Base-by-base conservation (phyloP, 2,329 filamentous ascomycete species). In the Dactylellina drechsleri region DNA sequence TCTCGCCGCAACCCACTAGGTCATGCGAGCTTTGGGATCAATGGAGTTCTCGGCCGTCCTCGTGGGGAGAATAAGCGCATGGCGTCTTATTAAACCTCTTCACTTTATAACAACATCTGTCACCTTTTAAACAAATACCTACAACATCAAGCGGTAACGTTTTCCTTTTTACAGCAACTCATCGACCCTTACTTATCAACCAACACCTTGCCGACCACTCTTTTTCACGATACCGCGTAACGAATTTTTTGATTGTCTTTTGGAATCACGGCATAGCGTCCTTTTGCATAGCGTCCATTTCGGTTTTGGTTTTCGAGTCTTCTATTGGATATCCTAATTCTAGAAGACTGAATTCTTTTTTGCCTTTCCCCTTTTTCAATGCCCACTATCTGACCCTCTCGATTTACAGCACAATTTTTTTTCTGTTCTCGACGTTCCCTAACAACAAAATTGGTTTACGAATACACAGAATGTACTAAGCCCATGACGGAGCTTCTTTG, bases 261-360 rank as follows among this genome's bases (percentile, higher is more conserved):
- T 61, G 68, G 64, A 67, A 66, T 67, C 56, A 67, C 62, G 52
- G 62, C 70, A 74, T 74, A 67, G 70, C 70, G 58, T 66, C 26
- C 52, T 73, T 57, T 57, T 70, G 62, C 70, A 74, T 74, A 74
- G 70, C 70, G 65, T 74, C 50, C 53, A 67, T 74, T 65, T 54
- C 56, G 43, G 62, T 74, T 72, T 72, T 60, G 52, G 43, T 36
- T 59, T 53, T 41, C 43, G 40, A 23, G 50, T 57, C 58, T 67
- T 59, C 52, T 52, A 28, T 18, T 58, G 62, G 43, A 67, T 67
- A 74, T 74, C 52, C 58, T 67, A 67, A 67, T 57, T 74, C 31
- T 59, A 57, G 64, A 31, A 74, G 62, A 58, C 56, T 31, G 31
- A 36, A 36, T 36, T 10, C 23, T 36, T 23, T 43, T 57, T 60